These are phyloP conservation scores for Wickerhamomyces queroliae DNA, from an alignment of 805 yeast genomes.

Conservation along the genomic window DNA sequence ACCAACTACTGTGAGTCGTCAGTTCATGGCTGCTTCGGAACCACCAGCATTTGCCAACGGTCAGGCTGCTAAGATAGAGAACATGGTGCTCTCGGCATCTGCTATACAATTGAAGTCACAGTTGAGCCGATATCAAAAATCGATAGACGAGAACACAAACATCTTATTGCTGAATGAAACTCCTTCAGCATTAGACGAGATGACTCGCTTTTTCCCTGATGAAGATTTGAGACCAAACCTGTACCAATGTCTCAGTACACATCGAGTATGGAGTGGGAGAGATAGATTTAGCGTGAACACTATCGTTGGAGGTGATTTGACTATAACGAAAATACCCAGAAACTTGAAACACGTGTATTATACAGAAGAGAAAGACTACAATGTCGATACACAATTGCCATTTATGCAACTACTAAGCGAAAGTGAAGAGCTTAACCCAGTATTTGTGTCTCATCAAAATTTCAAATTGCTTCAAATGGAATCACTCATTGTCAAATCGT, in stretches of 20 bases:
- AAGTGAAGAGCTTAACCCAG: constrained; percentile 24
- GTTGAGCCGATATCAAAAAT: constrained; percentile 36
- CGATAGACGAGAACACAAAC: constrained; percentile 41
- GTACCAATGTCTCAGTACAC: constrained; percentile 44
- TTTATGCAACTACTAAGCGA: constrained; percentile 19
- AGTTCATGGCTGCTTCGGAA: constrained; percentile 6
- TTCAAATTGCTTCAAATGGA: constrained; percentile 51
- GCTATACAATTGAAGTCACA: constrained; percentile 50
- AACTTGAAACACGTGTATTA: constrained; percentile 11
- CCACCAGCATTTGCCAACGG: constrained; percentile 26
- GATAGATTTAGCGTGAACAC: constrained; percentile 35
- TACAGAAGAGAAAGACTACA: constrained; percentile 19
- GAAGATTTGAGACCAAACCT: constrained; percentile 43
- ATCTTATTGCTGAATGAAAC: constrained; percentile 44
- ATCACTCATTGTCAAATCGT: constrained; percentile 60
- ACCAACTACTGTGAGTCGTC: not conserved
- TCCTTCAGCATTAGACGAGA: constrained; percentile 40
- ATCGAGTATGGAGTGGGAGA: constrained; percentile 49
- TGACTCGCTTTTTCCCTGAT: constrained; percentile 42
- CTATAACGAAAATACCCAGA: constrained; percentile 43
- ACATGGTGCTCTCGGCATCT: constrained; percentile 61
- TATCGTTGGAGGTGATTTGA: constrained; percentile 51
- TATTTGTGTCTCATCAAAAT: constrained; percentile 26
- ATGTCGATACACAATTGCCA: constrained; percentile 15
- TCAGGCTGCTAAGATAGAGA: constrained; percentile 30